Base-by-base conservation (phyloP, 2,329 filamentous ascomycete genomes). In the Pseudogymnoascus sp. region DNA sequence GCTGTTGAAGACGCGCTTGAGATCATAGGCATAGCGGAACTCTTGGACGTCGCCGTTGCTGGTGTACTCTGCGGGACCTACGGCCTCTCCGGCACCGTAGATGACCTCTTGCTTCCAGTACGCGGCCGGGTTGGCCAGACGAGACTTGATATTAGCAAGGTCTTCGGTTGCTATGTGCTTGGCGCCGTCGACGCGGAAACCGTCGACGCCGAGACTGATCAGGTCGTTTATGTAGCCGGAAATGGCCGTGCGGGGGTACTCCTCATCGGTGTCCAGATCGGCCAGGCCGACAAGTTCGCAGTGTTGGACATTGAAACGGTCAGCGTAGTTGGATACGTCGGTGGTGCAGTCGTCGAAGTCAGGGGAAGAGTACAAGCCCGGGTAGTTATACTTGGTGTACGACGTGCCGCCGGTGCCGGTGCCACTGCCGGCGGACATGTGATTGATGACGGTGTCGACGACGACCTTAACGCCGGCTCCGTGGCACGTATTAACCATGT, bases 31-130 rank as follows among this genome's bases (percentile, higher is more conserved):
- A 13, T 51, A 51, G n/a, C 44, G 44, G 27, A 51, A 51, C 44
- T 51, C 44, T 13, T 51, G 44, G 27, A 51, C 44, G 44, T 51
- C 44, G 27, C 44, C 44, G 27, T 51, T 51, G n/a, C 44, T 6
- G 44, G 44, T 51, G 44, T 51, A 51, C 27, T 51, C 44, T 13
- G 44, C 31, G 44, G 44, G 44, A 25, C 31, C 25, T 13, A 51
- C 44, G 8, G 44, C 44, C 27, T 51, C 44, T 27, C 44, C 44
- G 10, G 27, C 44, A n/a, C 44, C 44, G 8, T 51, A 51, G 44
- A 51, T 51, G 44, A 51, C 44, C n/a, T 51, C 44, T n/a, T 51
- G 44, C 27, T 51, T 51, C 44, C 44, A 51, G 44, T 51, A 51
- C 27, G 44, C 44, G 44, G 44, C n/a, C 27, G 44, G 44, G 25